Conservation (phyloP, 2,329 filamentous ascomycete genomes). For the Chaetomium strumarium region DNA sequence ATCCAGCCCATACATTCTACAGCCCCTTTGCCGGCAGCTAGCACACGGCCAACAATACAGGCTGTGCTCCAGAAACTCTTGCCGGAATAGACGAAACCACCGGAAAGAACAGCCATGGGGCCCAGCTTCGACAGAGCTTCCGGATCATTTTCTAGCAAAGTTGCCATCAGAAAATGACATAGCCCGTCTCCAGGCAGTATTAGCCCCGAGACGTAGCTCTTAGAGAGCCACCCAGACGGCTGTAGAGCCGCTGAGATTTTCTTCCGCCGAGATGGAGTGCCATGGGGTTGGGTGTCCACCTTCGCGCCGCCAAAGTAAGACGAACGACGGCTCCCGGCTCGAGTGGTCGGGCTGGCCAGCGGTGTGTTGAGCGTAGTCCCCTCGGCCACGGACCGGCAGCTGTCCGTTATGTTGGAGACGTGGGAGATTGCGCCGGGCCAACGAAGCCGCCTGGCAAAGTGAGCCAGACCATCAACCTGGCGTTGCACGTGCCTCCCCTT, state of each 20-base stretch:
- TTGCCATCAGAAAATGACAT: slow-evolving; percentile 59
- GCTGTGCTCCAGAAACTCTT: slow-evolving; percentile 66
- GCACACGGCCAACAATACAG: slow-evolving; percentile 58
- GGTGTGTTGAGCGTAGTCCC: slow-evolving; percentile 38
- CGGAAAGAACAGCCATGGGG: slow-evolving; percentile 55
- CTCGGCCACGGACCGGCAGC: slow-evolving; percentile 39
- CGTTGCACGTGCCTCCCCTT: slow-evolving; percentile 50
- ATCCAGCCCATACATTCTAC: slow-evolving; percentile 65
- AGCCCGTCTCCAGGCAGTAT: slow-evolving; percentile 59
- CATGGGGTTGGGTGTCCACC: slow-evolving; percentile 24
- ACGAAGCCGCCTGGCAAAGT: slow-evolving; percentile 56
- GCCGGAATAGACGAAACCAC: slow-evolving; percentile 56
- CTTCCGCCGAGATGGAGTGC: slow-evolving; percentile 39
- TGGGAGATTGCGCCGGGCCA: slow-evolving; percentile 57
- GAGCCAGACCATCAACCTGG: slow-evolving; percentile 55
- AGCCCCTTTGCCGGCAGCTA: slow-evolving; percentile 56
- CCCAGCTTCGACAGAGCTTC: slow-evolving; percentile 53
- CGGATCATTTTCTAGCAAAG: slow-evolving; percentile 59
- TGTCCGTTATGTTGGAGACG: slow-evolving; percentile 43
- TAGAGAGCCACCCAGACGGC: slow-evolving; percentile 59
- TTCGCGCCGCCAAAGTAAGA: slow-evolving; percentile 41
- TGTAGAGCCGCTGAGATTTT: slow-evolving; percentile 54
- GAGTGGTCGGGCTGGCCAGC: slow-evolving; percentile 33
- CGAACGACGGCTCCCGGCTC: slow-evolving; percentile 33
- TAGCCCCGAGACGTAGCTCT: slow-evolving; percentile 60